phyloP scores from a whole-genome alignment of 495 filamentous ascomycete genomes.

The Tuber indicum region DNA sequence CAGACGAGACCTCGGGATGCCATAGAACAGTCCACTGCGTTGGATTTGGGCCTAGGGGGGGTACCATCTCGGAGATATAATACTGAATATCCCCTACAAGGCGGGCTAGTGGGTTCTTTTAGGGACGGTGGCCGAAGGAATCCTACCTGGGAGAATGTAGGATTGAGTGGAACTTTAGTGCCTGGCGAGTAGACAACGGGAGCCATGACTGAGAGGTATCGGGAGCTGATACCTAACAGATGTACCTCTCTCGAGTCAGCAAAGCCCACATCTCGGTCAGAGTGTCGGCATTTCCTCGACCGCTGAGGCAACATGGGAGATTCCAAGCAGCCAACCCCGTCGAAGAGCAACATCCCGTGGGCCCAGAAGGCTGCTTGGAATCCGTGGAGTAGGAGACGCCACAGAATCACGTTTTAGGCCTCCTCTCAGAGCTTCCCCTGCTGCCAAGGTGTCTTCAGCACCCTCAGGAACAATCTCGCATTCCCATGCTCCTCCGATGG shows the following conservation, averaged over 20 bases:
- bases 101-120: neutral
- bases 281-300: neutral
- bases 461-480: conserved; percentile 28
- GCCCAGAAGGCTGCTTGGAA: neutral
- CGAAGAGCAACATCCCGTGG: neutral
- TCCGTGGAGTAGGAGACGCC: neutral
- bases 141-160: neutral
- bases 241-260: neutral
- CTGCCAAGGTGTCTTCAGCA: neutral
- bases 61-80: neutral
- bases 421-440: neutral
- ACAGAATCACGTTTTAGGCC: neutral
- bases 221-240: neutral
- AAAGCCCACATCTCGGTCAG: neutral
- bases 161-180: neutral
- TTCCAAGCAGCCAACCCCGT: neutral
- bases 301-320: neutral
- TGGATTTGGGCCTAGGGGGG: neutral
- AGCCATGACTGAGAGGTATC: neutral
- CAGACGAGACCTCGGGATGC: neutral
- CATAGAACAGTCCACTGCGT: neutral
- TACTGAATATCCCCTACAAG: neutral
- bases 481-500: conserved; percentile 46
- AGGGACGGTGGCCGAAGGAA: neutral
- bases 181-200: neutral